phyloP scores from a whole-genome alignment of 345 rosid species.

The Moricandia arvensis region DNA sequence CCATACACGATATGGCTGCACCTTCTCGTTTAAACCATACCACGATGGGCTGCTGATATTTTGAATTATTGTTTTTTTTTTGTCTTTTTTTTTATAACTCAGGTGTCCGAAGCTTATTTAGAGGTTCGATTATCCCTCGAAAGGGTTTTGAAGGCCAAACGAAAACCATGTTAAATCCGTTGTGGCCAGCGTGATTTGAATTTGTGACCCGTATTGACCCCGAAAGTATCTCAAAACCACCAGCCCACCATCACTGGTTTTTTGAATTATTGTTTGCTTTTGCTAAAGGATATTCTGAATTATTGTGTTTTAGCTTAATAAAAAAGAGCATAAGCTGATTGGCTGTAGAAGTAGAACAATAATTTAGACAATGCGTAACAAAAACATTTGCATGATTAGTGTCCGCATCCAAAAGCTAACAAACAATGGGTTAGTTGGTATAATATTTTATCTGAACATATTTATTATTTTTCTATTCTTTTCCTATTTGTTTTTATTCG shows the following conservation, averaged over 20 bases:
- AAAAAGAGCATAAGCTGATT: background rate
- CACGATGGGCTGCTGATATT: background rate
- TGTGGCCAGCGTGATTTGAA: too few relatives aligned
- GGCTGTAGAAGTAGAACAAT: constrained; percentile 29
- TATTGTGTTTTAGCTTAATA: background rate
- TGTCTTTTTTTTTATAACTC: too few relatives aligned
- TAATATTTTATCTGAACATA: constrained; percentile 3
- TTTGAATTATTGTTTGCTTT: background rate
- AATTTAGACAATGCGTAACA: constrained; percentile 26
- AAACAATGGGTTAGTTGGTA: constrained; percentile 17
- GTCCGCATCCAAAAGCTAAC: constrained; percentile 39
- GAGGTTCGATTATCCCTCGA: too few relatives aligned
- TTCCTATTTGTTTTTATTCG: background rate
- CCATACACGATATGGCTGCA: background rate
- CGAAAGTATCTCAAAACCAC: too few relatives aligned
- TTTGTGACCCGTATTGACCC: too few relatives aligned
- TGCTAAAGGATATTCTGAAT: too few relatives aligned
- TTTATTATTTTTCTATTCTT: background rate
- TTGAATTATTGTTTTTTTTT: background rate
- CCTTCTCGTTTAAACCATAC: background rate
- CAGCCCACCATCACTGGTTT: too few relatives aligned
- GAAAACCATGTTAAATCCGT: too few relatives aligned
- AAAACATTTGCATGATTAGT: constrained; percentile 35
- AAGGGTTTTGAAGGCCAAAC: too few relatives aligned
- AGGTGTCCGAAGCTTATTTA: too few relatives aligned